These are phyloP conservation scores for Citrus maxima DNA, from an alignment of 345 rosid species.

Conservation along the genomic window DNA sequence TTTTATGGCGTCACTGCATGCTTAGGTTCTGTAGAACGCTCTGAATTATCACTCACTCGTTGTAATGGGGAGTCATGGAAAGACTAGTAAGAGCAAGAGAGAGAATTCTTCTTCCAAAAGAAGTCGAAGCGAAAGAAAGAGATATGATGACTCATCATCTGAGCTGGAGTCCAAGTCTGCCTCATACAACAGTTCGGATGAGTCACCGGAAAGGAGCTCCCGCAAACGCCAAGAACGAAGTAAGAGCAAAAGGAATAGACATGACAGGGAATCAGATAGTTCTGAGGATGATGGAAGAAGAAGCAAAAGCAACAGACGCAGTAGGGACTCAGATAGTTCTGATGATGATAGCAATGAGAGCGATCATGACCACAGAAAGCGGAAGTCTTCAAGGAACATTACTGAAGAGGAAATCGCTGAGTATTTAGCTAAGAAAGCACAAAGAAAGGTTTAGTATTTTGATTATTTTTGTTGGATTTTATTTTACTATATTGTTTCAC, in stretches of 20 bases:
- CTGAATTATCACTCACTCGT: not conserved
- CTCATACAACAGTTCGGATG: conserved; percentile 23
- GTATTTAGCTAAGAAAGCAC: conserved; percentile 74
- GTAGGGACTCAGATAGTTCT: conserved; percentile 23
- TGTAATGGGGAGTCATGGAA: conserved; percentile 3
- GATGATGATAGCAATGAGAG: conserved; percentile 38
- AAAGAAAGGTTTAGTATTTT: conserved; percentile 55
- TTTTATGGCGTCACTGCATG: too few relatives aligned
- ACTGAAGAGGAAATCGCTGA: conserved; percentile 68
- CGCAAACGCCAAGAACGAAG: conserved; percentile 19
- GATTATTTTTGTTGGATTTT: not conserved
- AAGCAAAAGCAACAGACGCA: conserved; percentile 29
- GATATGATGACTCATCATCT: conserved; percentile 14
- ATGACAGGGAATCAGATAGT: conserved; percentile 18
- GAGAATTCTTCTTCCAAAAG: conserved; percentile 24
- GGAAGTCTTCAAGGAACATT: conserved; percentile 44
- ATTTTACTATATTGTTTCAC: not conserved
- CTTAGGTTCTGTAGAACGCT: too few relatives aligned
- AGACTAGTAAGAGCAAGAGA: conserved; percentile 17
- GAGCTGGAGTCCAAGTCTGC: conserved; percentile 34
- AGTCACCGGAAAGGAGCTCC: conserved; percentile 34
- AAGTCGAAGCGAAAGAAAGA: conserved; percentile 25
- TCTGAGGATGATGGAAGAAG: conserved; percentile 35
- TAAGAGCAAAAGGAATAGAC: conserved; percentile 26
- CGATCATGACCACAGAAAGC: conserved; percentile 39